These are phyloP conservation scores for Aspergillus sp. DNA, from an alignment of 2,329 filamentous ascomycete species.

Conservation along the genomic window DNA sequence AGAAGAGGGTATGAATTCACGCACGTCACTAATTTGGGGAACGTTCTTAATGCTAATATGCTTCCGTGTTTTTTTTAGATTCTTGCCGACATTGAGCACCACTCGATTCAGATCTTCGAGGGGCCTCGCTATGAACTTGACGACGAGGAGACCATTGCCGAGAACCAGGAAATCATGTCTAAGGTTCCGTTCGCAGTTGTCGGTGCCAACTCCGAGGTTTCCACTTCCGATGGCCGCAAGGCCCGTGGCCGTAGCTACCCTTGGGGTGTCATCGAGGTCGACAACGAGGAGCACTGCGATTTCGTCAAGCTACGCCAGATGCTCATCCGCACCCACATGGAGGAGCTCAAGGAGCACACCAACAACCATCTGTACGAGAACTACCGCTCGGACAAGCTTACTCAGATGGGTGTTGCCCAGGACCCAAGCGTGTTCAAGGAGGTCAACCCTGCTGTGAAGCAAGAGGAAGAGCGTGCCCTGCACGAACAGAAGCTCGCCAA, in stretches of 20 bases:
- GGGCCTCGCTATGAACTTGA: constrained; percentile 97
- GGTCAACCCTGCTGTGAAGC: constrained; percentile 99
- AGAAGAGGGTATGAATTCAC: constrained; percentile 74
- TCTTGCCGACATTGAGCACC: constrained; percentile 91
- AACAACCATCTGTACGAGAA: constrained; percentile 99
- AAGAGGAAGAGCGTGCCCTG: constrained; percentile 95
- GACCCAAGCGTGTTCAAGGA: constrained; percentile 99
- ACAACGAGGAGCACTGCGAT: constrained; percentile 99
- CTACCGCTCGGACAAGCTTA: constrained; percentile 99
- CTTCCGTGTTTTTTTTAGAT: constrained; percentile 60
- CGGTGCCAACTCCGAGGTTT: constrained; percentile 92
- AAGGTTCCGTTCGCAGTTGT: constrained; percentile 99
- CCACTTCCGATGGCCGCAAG: constrained; percentile 86
- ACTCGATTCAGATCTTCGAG: constrained; percentile 98
- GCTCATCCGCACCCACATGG: constrained; percentile 99
- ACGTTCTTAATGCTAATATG: constrained; percentile 24
- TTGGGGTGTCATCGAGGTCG: constrained; percentile 98
- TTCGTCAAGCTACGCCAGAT: constrained; percentile 99
- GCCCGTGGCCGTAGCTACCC: constrained; percentile 95
- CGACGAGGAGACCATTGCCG: constrained; percentile 98
- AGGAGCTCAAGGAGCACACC: constrained; percentile 99
- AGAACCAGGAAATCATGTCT: constrained; percentile 99
- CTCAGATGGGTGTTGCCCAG: constrained; percentile 96
- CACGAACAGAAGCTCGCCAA: constrained; percentile 99
- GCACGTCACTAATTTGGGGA: neutral